Evolutionary conservation across 108 stramenopile species (phyloP), one percentile per base, ranked within the genome.

Genomic region (Cyclotella sp.): DNA sequence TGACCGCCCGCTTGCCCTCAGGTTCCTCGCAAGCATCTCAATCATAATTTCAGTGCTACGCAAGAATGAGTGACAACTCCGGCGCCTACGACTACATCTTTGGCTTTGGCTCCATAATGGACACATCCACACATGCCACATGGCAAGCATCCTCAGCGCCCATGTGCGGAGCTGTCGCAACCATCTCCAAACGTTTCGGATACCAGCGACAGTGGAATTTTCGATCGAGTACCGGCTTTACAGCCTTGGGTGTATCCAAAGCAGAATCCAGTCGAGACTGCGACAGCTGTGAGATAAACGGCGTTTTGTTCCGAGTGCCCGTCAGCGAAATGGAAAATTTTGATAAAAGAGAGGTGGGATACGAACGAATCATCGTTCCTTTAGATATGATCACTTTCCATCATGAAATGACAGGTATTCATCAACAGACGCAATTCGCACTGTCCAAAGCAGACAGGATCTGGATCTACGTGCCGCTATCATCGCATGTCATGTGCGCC

Each of bases 41-140:
- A 34, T 6, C 34, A 34, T n/a, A n/a, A n/a, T 34, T 8, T 57
- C 55, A 57, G 12, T 24, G 22, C 21, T 24, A 22, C 21, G 22
- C 24, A 26, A n/a, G 0, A 24, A 55, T 26, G 19, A 55, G 55
- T 26, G 55, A 61, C 2, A 30, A 3, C 24, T 19, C 18, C 39
- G 3, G 46, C 16, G 46, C 70, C 22, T 84, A 78, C 52, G 87
- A 87, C 16, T 87, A 87, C 64, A 60, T 90, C 24, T 90, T 90
- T 80, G 90, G 90, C 0, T 90, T 88, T 78, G 90, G 90, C 15
- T 86, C 85, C 28, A 90, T 90, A 42, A 89, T 90, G 76, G 88
- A 90, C 46, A 80, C 87, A 26, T 58, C 71, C 0, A 90, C 90
- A 18, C 90, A 90, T 68, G 87, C 87, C 14, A 53, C 86, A 40